Base-by-base conservation (phyloP, 2,329 filamentous ascomycete genomes). In the Colletotrichum magnum region DNA sequence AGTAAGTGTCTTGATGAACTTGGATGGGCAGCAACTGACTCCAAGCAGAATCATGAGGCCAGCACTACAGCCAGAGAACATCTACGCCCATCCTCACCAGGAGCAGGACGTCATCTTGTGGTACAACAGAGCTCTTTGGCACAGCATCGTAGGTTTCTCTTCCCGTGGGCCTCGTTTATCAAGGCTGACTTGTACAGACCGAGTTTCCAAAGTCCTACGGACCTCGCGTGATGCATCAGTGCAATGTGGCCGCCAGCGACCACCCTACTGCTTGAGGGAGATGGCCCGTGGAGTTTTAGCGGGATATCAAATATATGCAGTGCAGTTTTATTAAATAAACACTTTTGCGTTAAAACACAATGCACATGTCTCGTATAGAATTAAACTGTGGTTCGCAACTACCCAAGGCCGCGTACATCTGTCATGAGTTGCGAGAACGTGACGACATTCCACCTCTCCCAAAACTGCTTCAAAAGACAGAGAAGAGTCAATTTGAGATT, bases 101-200 rank as follows among this genome's bases (percentile, higher is more conserved):
- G 80, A 83, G 59, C 82, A 83, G 4, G 83, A 85, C 70, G 78
- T 85, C 18, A 74, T 80, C 45, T 79, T 83, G 73, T 83, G 81
- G 81, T 80, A 81, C 57, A 84, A 84, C 66, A 73, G 79, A 12
- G 78, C 79, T 0, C 70, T 81, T 12, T 81, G 79, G 79, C 79
- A 81, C 60, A 79, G 78, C 52, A 80, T 81, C 61, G 79, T 81
- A 69, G 73, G 73, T 74, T 43, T n/a, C 4, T 1, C 10, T 18
- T 16, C 4, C 71, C 81, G 78, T 64, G 76, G 21, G 21, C 21
- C 21, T 4, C 79, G 54, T 66, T 78, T 47, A 80, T 83, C 63
- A 81, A 15, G 83, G 62, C 78, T 78, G 0, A 80, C 81, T 4
- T 75, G 84, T 28, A 82, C 83, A 58, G 73, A 75, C 75, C 12